Evolutionary conservation across 108 stramenopile genomes (phyloP), one percentile per base, ranked within the genome.

Genomic region (Cyclostephanos invisitatus): DNA sequence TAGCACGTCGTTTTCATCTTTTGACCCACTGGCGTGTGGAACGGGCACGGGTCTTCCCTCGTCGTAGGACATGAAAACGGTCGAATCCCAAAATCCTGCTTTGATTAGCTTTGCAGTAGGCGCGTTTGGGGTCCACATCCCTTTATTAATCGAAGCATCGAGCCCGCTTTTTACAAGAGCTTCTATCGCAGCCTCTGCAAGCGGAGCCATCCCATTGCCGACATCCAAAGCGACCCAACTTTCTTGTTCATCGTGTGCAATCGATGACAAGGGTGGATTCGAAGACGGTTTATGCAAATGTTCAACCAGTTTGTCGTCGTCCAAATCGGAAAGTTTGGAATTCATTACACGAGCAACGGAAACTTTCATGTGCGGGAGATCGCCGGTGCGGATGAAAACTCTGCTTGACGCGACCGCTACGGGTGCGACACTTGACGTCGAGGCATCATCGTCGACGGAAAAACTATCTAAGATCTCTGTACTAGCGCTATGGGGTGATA

Each of bases 171-270:
- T 63, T 18, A 83, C 86, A 20, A 92, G 69, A 18, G 86, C 77
- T 7, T 72, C 44, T 47, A 88, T 75, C 3, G 86, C 91, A 11
- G 79, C 42, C n/a, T 83, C 76, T 9, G 88, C 88, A 48, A 92
- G 83, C 0, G 91, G 91, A 17, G 91, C 78, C 24, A 51, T 55
- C 6, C 86, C 86, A 35, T 74, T 77, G 25, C 84, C 81, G 65
- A 87, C 81, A 44, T 84, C 82, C 47, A 91, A 74, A 38, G 86
- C 88, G 21, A 91, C 72, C 90, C 90, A 91, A 46, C 74, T 64
- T 68, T 91, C 90, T 28, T 85, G 80, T 5, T 80, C 81, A 73
- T 89, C 90, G 25, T 62, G 62, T 50, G 69, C 79, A 14, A 89
- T 78, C 3, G 85, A 82, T 37, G 84, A 84, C 38, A 74, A 54